These are phyloP conservation scores for Backusella psychrophila DNA, from an alignment of 192 early-diverging fungal genomes.

Conservation along the genomic window DNA sequence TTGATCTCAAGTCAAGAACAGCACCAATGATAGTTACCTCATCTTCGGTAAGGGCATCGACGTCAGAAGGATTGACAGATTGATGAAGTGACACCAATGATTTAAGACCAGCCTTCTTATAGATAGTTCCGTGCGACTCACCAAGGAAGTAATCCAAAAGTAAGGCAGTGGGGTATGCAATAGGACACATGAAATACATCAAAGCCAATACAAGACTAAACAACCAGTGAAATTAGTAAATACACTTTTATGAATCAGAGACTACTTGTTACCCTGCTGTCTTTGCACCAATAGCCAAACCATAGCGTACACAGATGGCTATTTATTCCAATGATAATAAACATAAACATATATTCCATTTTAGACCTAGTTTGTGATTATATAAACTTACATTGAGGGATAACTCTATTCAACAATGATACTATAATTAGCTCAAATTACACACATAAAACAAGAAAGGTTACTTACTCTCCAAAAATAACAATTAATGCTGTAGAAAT, in stretches of 20 bases:
- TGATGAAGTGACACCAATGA: slow-evolving; percentile 77
- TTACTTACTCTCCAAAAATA: slow-evolving; percentile 86
- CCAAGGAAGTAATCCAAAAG: slow-evolving; percentile 89
- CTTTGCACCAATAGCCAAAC: slow-evolving; percentile 87
- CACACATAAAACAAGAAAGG: not conserved
- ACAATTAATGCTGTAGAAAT: slow-evolving; percentile 89
- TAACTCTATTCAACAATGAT: slow-evolving; percentile 49
- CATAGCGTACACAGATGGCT: slow-evolving; percentile 90
- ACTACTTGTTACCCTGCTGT: slow-evolving; percentile 56
- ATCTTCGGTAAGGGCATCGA: slow-evolving; percentile 70
- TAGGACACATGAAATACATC: slow-evolving; percentile 67
- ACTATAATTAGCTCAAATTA: not conserved
- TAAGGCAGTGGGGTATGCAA: slow-evolving; percentile 85
- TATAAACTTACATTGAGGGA: slow-evolving; percentile 63
- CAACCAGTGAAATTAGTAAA: not conserved
- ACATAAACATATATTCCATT: not conserved
- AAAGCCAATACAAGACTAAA: slow-evolving; percentile 58
- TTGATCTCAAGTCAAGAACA: slow-evolving; percentile 73
- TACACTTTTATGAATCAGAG: not conserved
- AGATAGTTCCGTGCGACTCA: slow-evolving; percentile 85
- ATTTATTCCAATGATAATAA: not conserved
- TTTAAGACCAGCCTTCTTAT: slow-evolving; percentile 74
- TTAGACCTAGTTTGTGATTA: not conserved
- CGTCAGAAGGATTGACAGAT: slow-evolving; percentile 47
- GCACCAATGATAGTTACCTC: slow-evolving; percentile 81